phyloP scores from a whole-genome alignment of 2,329 filamentous ascomycete genomes.

The Coniochaeta prunicola region DNA sequence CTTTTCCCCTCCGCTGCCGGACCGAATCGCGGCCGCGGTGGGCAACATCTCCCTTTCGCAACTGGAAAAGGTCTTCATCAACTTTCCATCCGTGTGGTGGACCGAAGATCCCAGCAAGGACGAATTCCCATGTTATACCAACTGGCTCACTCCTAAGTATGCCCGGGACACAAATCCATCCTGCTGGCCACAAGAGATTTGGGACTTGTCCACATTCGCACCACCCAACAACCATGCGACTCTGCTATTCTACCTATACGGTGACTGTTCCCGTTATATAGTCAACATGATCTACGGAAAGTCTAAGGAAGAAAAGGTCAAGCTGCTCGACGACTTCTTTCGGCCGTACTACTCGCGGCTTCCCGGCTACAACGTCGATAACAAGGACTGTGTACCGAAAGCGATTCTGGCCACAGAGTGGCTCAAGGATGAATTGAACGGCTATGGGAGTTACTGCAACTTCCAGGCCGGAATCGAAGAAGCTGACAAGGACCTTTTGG shows the following conservation, averaged over 20 bases:
- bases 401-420: conserved; percentile 55
- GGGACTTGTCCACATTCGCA: conserved; percentile 12
- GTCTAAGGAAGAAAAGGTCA: conserved; percentile 3
- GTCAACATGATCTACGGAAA: conserved; percentile 12
- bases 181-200: conserved; percentile 15
- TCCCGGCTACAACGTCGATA: conserved; percentile 41
- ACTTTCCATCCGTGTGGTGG: conserved; percentile 18
- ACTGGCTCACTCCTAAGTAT: background rate
- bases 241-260: conserved; percentile 15
- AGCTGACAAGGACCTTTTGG: conserved; percentile 50
- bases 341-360: conserved; percentile 58
- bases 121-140: background rate
- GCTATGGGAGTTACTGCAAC: conserved; percentile 61
- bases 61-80: conserved; percentile 20
- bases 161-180: conserved; percentile 12
- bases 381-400: conserved; percentile 42
- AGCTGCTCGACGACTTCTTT: conserved; percentile 27
- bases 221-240: conserved; percentile 11
- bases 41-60: conserved; percentile 20
- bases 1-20: conserved; percentile 36
- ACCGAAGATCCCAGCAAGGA: conserved; percentile 5
- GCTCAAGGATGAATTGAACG: conserved; percentile 58
- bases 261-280: conserved; percentile 14
- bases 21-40: conserved; percentile 33
- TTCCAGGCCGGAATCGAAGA: conserved; percentile 51